Percentiles rank a stretch among this genome's conserved stretches.
Conservation (phyloP, 1,284 basidiomycete genomes). For the Papiliotrema flavescens region DNA sequence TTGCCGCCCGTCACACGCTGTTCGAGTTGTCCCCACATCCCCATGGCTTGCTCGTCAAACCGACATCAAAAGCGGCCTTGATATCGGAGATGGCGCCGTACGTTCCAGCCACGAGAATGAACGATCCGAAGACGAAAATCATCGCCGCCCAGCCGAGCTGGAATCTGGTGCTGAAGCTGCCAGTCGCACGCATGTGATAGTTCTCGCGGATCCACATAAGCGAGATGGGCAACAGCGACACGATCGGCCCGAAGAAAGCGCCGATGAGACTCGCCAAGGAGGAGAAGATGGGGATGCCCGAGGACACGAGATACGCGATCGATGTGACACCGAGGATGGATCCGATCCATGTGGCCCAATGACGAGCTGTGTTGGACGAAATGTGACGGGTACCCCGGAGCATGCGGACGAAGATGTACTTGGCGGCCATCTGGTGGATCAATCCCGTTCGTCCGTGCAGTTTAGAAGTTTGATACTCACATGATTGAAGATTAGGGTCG, state of each 20-base stretch:
- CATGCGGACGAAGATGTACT: constrained; percentile 56
- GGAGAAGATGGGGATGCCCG: constrained; percentile 21
- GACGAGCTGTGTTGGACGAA: constrained; percentile 57
- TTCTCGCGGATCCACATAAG: not conserved
- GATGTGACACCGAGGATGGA: constrained; percentile 25
- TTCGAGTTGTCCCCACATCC: not conserved
- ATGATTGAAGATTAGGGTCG: constrained; percentile 30
- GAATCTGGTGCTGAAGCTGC: not conserved
- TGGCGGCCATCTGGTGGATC: constrained; percentile 8
- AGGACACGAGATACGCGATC: constrained; percentile 15
- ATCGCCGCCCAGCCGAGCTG: not conserved
- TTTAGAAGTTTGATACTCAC: constrained; percentile 15
- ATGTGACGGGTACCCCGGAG: constrained; percentile 60
- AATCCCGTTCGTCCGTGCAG: constrained; percentile 17
- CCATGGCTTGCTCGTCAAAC: not conserved
- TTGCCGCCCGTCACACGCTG: no score
- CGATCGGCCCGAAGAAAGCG: constrained; percentile 8
- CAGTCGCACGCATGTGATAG: not conserved
- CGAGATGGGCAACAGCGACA: not conserved
- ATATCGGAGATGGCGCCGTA: not conserved
- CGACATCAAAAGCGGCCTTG: not conserved
- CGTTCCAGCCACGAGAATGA: not conserved
- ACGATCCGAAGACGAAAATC: not conserved
- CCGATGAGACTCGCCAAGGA: constrained; percentile 22
- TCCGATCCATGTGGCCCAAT: constrained; percentile 58